Evolutionary conservation across 1,284 basidiomycete species (phyloP).

Genomic region (Porodaedalea pini): DNA sequence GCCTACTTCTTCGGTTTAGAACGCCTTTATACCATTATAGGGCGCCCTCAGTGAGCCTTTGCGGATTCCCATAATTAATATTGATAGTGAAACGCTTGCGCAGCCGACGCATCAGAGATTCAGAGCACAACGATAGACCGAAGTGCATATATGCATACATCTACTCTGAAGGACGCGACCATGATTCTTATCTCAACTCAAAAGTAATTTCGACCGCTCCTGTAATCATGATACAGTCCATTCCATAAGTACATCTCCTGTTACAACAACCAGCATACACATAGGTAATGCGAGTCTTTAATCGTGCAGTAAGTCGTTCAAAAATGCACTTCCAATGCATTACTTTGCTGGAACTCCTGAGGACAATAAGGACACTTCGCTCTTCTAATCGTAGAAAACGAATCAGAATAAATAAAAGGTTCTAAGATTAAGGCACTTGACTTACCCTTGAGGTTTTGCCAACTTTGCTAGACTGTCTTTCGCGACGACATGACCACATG

Average conservation of each 20-base stretch:
- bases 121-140: no score
- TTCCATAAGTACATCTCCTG: background rate
- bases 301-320: slow-evolving; percentile 33
- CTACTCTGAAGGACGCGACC: no score
- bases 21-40: no score
- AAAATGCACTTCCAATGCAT: slow-evolving; percentile 71
- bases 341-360: slow-evolving; percentile 57
- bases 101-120: background rate
- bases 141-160: no score
- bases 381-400: slow-evolving; percentile 43
- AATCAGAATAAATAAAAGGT: slow-evolving; percentile 7
- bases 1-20: no score
- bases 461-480: slow-evolving; percentile 85
- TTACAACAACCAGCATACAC: background rate
- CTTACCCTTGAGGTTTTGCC: slow-evolving; percentile 83
- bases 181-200: no score
- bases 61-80: no score
- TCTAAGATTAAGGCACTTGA: slow-evolving; percentile 24
- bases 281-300: background rate
- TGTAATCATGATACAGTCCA: no score
- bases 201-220: no score
- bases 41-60: no score
- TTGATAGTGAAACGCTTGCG: no score
- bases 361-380: slow-evolving; percentile 92
- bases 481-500: slow-evolving; percentile 91